Evolutionary conservation across 352 stramenopile genomes (phyloP).

Genomic region (Peronospora destructor): DNA sequence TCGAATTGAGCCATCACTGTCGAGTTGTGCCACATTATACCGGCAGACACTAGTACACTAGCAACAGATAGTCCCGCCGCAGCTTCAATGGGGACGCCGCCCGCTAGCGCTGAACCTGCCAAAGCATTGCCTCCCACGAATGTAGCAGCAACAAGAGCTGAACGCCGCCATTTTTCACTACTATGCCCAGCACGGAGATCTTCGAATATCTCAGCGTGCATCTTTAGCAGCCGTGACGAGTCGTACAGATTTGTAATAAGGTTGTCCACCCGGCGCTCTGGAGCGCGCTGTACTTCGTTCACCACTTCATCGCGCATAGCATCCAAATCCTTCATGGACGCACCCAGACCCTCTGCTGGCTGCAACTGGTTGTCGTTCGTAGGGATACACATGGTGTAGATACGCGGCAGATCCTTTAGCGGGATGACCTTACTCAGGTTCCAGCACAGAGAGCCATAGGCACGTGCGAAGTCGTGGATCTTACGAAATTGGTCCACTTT

Average conservation of each 20-base stretch:
- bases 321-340: slow-evolving; percentile 92
- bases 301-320: slow-evolving; percentile 95
- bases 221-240: slow-evolving; percentile 87
- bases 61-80: slow-evolving; percentile 73
- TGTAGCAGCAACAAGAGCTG: slow-evolving; percentile 52
- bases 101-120: slow-evolving; percentile 69
- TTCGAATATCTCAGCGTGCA: slow-evolving; percentile 90
- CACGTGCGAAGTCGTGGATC: slow-evolving; percentile 99
- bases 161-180: slow-evolving; percentile 73
- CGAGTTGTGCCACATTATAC: slow-evolving; percentile 87
- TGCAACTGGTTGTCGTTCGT: slow-evolving; percentile 53
- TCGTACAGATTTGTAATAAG: slow-evolving; percentile 98
- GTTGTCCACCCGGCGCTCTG: slow-evolving; percentile 97
- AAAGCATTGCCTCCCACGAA: slow-evolving; percentile 72
- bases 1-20: slow-evolving; percentile 82
- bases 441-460: slow-evolving; percentile 99
- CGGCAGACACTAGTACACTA: slow-evolving; percentile 70
- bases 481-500: slow-evolving; percentile 98
- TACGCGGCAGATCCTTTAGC: slow-evolving; percentile 98
- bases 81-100: slow-evolving; percentile 73
- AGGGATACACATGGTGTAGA: slow-evolving; percentile 99
- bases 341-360: slow-evolving; percentile 44
- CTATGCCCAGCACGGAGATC: slow-evolving; percentile 72
- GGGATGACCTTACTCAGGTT: slow-evolving; percentile 98
- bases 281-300: slow-evolving; percentile 94